These are phyloP conservation scores for Diaporthe helianthi DNA, from an alignment of 2,329 filamentous ascomycete genomes.

Conservation along the genomic window DNA sequence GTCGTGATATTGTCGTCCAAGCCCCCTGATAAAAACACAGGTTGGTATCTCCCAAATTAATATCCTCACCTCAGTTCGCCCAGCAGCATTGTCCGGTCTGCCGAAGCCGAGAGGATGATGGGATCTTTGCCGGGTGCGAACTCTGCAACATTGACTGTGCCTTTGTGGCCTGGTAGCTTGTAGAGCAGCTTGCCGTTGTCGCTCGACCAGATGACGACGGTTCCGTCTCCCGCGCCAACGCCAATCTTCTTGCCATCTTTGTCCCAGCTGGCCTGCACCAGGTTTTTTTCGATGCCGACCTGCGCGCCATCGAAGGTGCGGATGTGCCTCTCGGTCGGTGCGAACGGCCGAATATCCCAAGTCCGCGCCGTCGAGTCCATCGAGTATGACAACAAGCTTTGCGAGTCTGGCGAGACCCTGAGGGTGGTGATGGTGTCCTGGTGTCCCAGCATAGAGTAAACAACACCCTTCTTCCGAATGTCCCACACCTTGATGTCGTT, in stretches of 20 bases:
- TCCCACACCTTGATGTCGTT: conserved; percentile 99
- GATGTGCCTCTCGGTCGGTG: conserved; percentile 83
- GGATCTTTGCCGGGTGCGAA: conserved; percentile 87
- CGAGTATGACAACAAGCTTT: conserved; percentile 87
- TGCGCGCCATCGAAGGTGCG: conserved; percentile 93
- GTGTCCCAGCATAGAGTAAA: conserved; percentile 89
- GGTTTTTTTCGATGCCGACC: conserved; percentile 86
- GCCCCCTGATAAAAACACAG: background rate
- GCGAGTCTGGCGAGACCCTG: conserved; percentile 89
- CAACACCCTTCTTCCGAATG: conserved; percentile 85
- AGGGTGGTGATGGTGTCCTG: conserved; percentile 91
- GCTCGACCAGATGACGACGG: conserved; percentile 88
- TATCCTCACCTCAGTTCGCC: conserved; percentile 75
- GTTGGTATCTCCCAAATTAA: background rate
- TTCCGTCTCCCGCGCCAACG: conserved; percentile 88
- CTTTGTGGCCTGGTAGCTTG: conserved; percentile 94
- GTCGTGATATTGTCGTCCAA: background rate
- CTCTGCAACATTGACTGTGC: conserved; percentile 92
- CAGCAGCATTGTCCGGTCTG: conserved; percentile 84
- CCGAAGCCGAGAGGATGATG: conserved; percentile 86
- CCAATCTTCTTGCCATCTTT: conserved; percentile 84
- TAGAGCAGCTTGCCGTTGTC: conserved; percentile 90
- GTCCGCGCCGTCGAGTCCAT: conserved; percentile 94
- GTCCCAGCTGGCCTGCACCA: conserved; percentile 91
- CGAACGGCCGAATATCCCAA: conserved; percentile 96